These are phyloP conservation scores for Omphalotus guepiniiformis DNA, from an alignment of 768 basidiomycete genomes.

Conservation along the genomic window DNA sequence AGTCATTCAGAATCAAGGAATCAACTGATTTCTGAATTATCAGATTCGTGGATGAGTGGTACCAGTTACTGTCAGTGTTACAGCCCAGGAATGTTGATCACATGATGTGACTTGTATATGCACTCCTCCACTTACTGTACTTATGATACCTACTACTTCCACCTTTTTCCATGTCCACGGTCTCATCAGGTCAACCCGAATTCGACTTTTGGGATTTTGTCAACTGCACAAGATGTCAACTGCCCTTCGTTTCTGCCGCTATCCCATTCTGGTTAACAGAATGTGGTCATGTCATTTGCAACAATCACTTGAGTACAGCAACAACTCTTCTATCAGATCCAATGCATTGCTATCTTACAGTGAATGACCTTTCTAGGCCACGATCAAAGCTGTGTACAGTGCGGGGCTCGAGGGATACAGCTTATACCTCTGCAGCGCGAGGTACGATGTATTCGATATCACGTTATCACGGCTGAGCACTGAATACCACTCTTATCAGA, in stretches of 20 bases:
- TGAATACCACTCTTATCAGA: constrained; percentile 39
- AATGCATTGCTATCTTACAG: constrained; percentile 1
- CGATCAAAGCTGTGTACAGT: constrained; percentile 72
- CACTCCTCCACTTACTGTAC: neutral
- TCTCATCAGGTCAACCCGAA: constrained; percentile 27
- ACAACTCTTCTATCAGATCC: too few relatives aligned
- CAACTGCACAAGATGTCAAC: constrained; percentile 62
- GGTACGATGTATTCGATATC: constrained; percentile 35
- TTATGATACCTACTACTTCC: neutral
- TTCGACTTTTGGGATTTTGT: constrained; percentile 83
- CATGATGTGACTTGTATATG: neutral
- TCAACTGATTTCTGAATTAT: too few relatives aligned
- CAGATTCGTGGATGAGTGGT: neutral
- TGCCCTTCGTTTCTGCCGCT: constrained; percentile 53
- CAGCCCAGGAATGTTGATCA: neutral
- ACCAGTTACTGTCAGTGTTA: neutral
- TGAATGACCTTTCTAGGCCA: constrained; percentile 38
- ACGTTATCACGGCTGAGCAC: too few relatives aligned
- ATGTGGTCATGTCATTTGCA: constrained; percentile 84
- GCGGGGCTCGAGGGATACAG: constrained; percentile 59
- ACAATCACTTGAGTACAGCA: constrained; percentile 71
- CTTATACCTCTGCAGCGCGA: constrained; percentile 70
- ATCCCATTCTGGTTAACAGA: constrained; percentile 87
- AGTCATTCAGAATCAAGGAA: too few relatives aligned
- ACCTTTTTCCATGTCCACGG: constrained; percentile 32